These are phyloP conservation scores for Pichia sporocuriosa DNA, from an alignment of 805 yeast species.

Conservation along the genomic window DNA sequence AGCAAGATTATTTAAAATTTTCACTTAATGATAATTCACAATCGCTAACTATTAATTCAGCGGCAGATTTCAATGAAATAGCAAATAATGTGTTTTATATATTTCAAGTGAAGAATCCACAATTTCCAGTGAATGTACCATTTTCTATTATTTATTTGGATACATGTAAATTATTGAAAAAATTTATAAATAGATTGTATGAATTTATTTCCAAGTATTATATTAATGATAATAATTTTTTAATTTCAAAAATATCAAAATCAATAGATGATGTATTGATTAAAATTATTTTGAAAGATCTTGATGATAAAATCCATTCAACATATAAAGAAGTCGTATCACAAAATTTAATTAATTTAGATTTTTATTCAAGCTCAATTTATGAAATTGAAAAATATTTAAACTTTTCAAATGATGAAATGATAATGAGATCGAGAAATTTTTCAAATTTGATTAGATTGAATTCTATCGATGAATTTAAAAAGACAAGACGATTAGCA, in stretches of 20 bases:
- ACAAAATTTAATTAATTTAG: constrained; percentile 82
- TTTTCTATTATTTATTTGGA: constrained; percentile 86
- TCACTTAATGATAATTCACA: constrained; percentile 79
- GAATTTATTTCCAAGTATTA: constrained; percentile 60
- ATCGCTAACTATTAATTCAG: constrained; percentile 68
- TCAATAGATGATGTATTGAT: constrained; percentile 65
- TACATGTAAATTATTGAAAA: constrained; percentile 69
- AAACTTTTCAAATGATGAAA: constrained; percentile 29
- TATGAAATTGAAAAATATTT: constrained; percentile 51
- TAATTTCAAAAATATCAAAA: constrained; percentile 52
- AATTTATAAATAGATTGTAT: constrained; percentile 56
- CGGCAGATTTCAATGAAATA: constrained; percentile 53
- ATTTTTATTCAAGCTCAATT: constrained; percentile 74
- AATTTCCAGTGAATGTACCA: constrained; percentile 64
- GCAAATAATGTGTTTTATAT: constrained; percentile 35
- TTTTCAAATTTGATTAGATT: constrained; percentile 27
- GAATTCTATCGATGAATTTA: constrained; percentile 41
- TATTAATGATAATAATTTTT: constrained; percentile 52
- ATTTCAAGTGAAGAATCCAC: constrained; percentile 22
- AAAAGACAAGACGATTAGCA: constrained; percentile 51
- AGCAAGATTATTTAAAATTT: constrained; percentile 50
- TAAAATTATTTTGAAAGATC: constrained; percentile 57
- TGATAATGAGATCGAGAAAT: constrained; percentile 29
- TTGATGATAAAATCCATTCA: constrained; percentile 54
- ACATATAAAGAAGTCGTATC: constrained; percentile 84